A percentile compares a stretch with the other conserved stretches of the same genome.
These are phyloP conservation scores for Cercospora sp. DNA, from an alignment of 2,329 filamentous ascomycete species.

Conservation along the genomic window DNA sequence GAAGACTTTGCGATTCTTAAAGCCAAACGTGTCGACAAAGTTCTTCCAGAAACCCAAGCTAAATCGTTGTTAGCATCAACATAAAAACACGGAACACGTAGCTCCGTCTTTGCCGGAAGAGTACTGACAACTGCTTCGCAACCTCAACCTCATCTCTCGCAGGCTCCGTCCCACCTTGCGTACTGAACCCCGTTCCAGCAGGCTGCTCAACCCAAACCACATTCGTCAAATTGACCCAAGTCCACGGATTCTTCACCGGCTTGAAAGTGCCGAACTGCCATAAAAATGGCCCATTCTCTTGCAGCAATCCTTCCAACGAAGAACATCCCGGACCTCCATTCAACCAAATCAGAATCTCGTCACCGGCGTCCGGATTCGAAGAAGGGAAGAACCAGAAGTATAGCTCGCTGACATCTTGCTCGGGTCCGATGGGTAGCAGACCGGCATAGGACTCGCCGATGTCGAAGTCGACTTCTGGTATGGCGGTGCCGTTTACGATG, in stretches of 20 bases:
- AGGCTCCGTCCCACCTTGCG: constrained; percentile 36
- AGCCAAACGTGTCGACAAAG: constrained; percentile 49
- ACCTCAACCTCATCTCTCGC: constrained; percentile 46
- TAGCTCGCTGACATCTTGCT: constrained; percentile 38
- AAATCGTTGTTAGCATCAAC: constrained; percentile 38
- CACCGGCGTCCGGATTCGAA: constrained; percentile 42
- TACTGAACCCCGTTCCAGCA: constrained; percentile 43
- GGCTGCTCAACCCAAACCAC: constrained; percentile 50
- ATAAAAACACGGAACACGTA: neutral
- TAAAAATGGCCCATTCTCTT: constrained; percentile 49
- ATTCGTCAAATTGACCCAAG: constrained; percentile 54
- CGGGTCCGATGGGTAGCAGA: constrained; percentile 36
- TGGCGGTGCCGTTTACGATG: constrained; percentile 33
- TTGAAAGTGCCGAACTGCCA: constrained; percentile 49
- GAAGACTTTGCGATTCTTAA: constrained; percentile 59
- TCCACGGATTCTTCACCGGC: constrained; percentile 50
- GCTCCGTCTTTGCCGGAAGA: constrained; percentile 25
- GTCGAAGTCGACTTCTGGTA: constrained; percentile 41
- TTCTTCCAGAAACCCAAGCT: constrained; percentile 49
- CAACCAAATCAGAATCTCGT: constrained; percentile 44
- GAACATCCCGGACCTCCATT: constrained; percentile 50
- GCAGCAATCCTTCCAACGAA: constrained; percentile 49
- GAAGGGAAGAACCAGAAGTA: constrained; percentile 55
- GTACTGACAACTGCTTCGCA: constrained; percentile 35
- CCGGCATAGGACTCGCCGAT: constrained; percentile 40